Evolutionary conservation across 208 protist species (phyloP).

Genomic region (Strigomonas culicis): DNA sequence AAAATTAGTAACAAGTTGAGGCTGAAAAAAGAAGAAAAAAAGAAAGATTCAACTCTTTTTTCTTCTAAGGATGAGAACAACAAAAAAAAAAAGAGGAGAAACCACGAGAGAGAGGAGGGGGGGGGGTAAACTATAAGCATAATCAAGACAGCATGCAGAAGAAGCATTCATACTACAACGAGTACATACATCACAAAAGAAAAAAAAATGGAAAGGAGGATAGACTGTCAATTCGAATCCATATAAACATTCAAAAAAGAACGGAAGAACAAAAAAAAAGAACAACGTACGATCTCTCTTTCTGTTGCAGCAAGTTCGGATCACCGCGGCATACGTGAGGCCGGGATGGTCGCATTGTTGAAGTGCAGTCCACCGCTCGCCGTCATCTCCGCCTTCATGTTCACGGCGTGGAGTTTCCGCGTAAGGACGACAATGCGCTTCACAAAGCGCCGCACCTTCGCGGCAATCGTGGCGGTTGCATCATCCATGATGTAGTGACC

Average conservation of each 20-base stretch:
- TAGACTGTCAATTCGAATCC: background rate
- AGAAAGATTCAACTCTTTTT: background rate
- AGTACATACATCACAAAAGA: background rate
- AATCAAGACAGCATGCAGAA: background rate
- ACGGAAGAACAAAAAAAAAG: conserved; percentile 18
- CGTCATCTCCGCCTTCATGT: conserved; percentile 1
- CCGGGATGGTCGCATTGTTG: conserved; percentile 31
- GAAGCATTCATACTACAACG: background rate
- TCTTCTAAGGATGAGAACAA: no score
- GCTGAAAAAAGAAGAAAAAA: background rate
- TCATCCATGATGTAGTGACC: conserved; percentile 94
- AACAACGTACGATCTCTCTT: conserved; percentile 1
- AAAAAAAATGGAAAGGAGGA: conserved; percentile 7
- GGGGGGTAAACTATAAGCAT: background rate
- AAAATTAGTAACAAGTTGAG: background rate
- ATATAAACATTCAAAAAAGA: background rate
- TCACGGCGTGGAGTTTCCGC: background rate
- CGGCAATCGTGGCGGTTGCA: conserved; percentile 42
- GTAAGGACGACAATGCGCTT: conserved; percentile 32
- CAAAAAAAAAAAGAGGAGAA: no score
- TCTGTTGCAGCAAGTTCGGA: background rate
- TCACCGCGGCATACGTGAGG: conserved; percentile 14
- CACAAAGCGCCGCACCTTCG: conserved; percentile 64
- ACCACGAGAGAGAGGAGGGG: conserved; percentile 3
- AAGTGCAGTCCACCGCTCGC: conserved; percentile 22